phyloP scores from a whole-genome alignment of 345 rosid genomes.

The Sonneratia caseolaris region DNA sequence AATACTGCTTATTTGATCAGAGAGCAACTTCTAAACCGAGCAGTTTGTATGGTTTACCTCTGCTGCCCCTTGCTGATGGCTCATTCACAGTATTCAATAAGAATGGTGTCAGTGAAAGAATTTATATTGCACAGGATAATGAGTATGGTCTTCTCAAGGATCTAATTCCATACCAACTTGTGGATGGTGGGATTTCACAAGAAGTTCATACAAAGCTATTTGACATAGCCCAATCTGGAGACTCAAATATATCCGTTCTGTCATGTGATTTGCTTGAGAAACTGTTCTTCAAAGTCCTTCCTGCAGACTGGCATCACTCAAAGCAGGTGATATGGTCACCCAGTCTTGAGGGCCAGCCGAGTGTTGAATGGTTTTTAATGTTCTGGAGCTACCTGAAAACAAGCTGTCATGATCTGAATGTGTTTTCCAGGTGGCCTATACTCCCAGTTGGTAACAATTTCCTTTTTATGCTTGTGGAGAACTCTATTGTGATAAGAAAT shows the following conservation, averaged over 20 bases:
- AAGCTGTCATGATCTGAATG: conserved; percentile 70
- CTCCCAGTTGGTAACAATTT: conserved; percentile 63
- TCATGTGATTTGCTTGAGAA: conserved; percentile 81
- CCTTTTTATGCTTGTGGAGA: conserved; percentile 61
- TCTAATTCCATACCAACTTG: conserved; percentile 68
- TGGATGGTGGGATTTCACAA: conserved; percentile 55
- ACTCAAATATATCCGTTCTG: conserved; percentile 62
- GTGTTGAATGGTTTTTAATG: conserved; percentile 61
- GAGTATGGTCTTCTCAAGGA: conserved; percentile 79
- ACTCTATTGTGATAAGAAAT: conserved; percentile 61
- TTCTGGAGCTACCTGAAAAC: conserved; percentile 73
- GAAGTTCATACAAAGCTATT: conserved; percentile 53
- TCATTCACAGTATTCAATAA: conserved; percentile 66
- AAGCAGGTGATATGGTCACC: conserved; percentile 71
- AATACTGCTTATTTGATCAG: conserved; percentile 81
- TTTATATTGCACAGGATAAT: conserved; percentile 55
- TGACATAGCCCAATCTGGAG: conserved; percentile 57
- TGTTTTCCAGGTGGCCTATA: conserved; percentile 92
- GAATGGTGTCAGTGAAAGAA: conserved; percentile 66
- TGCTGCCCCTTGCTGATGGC: conserved; percentile 84
- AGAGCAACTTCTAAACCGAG: conserved; percentile 35
- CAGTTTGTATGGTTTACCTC: conserved; percentile 59
- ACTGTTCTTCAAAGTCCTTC: conserved; percentile 73
- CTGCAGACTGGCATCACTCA: conserved; percentile 74
- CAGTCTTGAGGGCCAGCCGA: conserved; percentile 70